Conservation (phyloP, 2,329 filamentous ascomycete species). For the Pseudocercospora fijiensis region DNA sequence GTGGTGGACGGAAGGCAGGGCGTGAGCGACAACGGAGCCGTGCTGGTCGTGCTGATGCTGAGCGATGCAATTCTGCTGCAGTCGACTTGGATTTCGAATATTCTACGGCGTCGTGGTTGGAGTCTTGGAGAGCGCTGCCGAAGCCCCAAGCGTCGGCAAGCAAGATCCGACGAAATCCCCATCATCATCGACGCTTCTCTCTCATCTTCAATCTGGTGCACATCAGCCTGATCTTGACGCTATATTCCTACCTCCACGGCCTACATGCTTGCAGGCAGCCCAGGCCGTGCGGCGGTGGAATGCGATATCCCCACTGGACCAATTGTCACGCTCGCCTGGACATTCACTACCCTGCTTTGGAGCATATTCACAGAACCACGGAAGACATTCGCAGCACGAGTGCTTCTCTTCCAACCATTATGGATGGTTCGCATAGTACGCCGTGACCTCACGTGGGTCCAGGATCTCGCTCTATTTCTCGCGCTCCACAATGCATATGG, state of each 20-base stretch:
- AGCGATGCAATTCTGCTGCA: not conserved
- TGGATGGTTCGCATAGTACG: slow-evolving; percentile 32
- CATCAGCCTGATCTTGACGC: not conserved
- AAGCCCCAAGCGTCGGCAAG: not conserved
- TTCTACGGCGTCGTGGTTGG: not conserved
- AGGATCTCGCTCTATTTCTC: slow-evolving; percentile 32
- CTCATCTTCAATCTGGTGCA: not conserved
- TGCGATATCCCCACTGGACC: slow-evolving; percentile 6
- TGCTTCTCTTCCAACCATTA: slow-evolving; percentile 35
- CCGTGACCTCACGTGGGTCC: slow-evolving; percentile 28
- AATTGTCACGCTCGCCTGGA: slow-evolving; percentile 30
- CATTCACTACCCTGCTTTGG: slow-evolving; percentile 33
- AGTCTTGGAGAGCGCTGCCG: not conserved
- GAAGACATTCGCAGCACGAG: slow-evolving; percentile 33
- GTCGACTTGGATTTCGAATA: too few species aligned
- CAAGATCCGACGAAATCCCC: not conserved
- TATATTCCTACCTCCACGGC: not conserved
- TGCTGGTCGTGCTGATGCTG: not conserved
- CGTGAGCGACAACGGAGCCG: not conserved
- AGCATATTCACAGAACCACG: slow-evolving; percentile 36
- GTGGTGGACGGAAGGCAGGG: not conserved
- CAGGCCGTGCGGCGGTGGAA: slow-evolving; percentile 5
- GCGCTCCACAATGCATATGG: slow-evolving; percentile 29
- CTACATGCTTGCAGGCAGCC: slow-evolving; percentile 3
- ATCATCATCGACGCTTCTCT: not conserved